phyloP scores from a whole-genome alignment of 2,329 filamentous ascomycete genomes.

The Aspergillus sojae region DNA sequence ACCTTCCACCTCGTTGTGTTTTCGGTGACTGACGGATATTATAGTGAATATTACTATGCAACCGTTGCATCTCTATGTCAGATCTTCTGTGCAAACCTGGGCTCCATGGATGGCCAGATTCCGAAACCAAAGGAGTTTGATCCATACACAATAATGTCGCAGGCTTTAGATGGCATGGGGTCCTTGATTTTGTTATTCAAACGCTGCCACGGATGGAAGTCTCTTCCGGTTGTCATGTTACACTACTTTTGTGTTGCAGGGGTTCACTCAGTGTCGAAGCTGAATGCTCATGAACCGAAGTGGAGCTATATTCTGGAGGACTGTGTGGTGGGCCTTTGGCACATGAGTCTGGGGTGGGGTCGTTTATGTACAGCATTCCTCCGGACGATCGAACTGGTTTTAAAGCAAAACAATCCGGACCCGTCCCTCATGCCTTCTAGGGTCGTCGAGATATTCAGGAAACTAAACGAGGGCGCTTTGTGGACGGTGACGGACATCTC shows the following conservation, averaged over 20 bases:
- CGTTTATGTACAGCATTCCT: conserved; percentile 28
- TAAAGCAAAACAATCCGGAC: conserved; percentile 17
- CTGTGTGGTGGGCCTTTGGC: conserved; percentile 28
- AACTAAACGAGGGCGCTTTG: conserved; percentile 15
- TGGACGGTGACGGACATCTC: conserved; percentile 24
- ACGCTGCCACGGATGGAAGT: conserved; percentile 26
- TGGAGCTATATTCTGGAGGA: conserved; percentile 26
- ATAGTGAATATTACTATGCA: conserved; percentile 24
- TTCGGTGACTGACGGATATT: neutral
- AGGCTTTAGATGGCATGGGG: conserved; percentile 21
- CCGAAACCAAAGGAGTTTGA: conserved; percentile 7
- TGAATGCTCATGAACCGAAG: conserved; percentile 17
- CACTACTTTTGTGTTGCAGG: conserved; percentile 28
- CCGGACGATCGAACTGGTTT: conserved; percentile 24
- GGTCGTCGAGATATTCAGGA: conserved; percentile 20
- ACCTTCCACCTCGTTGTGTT: too few relatives aligned
- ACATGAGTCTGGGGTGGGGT: conserved; percentile 30
- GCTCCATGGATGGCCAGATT: neutral
- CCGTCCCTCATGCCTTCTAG: conserved; percentile 18
- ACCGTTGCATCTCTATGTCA: conserved; percentile 21
- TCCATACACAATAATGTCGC: conserved; percentile 12
- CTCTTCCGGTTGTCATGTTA: conserved; percentile 28
- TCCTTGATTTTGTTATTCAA: conserved; percentile 25
- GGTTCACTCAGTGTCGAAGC: conserved; percentile 22
- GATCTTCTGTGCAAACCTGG: conserved; percentile 15